A percentile compares a stretch with the other conserved stretches of the same genome.
Conservation (phyloP, 257 asterid species). For the Nicotiana obtusifolia region DNA sequence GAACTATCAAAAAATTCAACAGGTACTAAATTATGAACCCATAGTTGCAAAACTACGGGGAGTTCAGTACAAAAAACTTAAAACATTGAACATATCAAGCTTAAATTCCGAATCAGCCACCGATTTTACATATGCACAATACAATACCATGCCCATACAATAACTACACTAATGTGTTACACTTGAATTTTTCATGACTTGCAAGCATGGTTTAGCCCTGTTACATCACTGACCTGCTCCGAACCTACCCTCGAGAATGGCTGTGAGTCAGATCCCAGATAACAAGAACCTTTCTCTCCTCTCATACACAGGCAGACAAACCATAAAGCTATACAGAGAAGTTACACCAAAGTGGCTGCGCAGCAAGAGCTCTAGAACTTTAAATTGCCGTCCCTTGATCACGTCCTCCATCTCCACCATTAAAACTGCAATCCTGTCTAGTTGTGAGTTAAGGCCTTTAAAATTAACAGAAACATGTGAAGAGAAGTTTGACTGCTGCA, state of each 20-base stretch:
- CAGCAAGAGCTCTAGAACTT: neutral
- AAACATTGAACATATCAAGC: no score
- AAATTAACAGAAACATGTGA: neutral
- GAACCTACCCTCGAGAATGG: neutral
- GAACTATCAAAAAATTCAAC: no score
- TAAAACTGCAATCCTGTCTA: neutral
- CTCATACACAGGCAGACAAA: neutral
- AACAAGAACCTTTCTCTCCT: no score
- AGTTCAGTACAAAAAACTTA: no score
- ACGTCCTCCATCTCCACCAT: neutral
- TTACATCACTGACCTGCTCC: neutral
- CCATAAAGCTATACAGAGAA: neutral
- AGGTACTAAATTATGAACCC: no score
- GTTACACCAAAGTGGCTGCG: neutral
- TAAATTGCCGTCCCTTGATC: neutral
- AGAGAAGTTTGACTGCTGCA: neutral
- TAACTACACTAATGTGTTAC: no score
- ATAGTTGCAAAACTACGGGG: no score
- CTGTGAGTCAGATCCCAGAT: neutral
- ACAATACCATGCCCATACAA: no score
- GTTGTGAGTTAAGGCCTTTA: neutral
- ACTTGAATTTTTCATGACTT: no score
- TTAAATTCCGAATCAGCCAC: no score
- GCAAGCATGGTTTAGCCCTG: no score
- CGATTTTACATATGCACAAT: no score